Evolutionary conservation across 148 eudicot species (phyloP), one percentile per base, ranked within the genome.

Genomic region (Drosera capensis): DNA sequence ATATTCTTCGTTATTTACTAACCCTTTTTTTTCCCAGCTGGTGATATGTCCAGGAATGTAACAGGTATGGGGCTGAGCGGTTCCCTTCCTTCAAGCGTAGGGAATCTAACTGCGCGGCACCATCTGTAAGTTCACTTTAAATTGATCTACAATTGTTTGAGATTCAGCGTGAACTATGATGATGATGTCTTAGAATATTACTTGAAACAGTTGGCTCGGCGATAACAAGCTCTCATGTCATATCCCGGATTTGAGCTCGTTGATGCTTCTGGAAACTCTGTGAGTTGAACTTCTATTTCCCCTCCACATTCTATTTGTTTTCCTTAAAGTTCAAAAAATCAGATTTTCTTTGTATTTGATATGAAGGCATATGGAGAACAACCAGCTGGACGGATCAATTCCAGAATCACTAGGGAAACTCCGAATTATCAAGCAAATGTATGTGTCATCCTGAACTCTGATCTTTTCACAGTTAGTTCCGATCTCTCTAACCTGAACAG

Each of bases 361-460:
- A 18, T 46, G 28, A 36, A 88, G 94, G 79, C 81, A 88, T 64
- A 67, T 88, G 68, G 92, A 88, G 64, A 54, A 67, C 45, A 88
- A 88, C 54, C 79, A 77, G 49, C 46, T 88, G 8, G 60, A 74
- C 63, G 96, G 96, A 60, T 9, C 65, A 15, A 68, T 83, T 36
- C 96, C 94, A 0, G 53, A 60, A 46, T 72, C 92, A 12, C 31
- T 88, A 28, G 79, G 62, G 25, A 29, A 45, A 22, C 78, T 88
- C 41, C 81, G 86, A 45, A 67, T 52, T 17, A 74, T 88, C 23
- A 69, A 41, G 20, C 86, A 88, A 61, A 42, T 83, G 96, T 88
- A 83, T 14, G 63, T 38, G 38, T 38, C 23, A 23, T 38, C 18
- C 7, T 26, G 5, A 23, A 34, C 45, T 8, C 36, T 1, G 15